A percentile compares a stretch with the other conserved stretches of the same genome.
phyloP scores from a whole-genome alignment of 2,329 filamentous ascomycete genomes.

The Colletotrichum somersetense region DNA sequence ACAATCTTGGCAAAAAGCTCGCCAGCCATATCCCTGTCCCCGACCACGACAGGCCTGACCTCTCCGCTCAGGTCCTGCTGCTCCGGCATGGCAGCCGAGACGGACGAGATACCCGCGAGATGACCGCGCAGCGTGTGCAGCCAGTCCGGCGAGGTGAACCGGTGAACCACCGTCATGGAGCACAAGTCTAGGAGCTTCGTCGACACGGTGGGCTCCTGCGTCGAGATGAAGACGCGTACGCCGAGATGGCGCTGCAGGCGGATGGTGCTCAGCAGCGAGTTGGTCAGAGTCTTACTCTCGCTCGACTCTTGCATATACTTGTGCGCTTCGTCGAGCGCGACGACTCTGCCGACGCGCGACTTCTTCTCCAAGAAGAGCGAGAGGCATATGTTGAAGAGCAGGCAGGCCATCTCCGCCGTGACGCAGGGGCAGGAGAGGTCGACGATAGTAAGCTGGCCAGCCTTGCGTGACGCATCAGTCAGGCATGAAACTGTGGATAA shows the following conservation, averaged over 20 bases:
- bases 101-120: conserved; percentile 47
- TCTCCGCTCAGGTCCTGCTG: conserved; percentile 8
- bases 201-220: conserved; percentile 81
- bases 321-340: conserved; percentile 83
- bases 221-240: conserved; percentile 77
- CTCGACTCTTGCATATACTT: conserved; percentile 75
- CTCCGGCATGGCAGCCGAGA: conserved; percentile 6
- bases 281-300: conserved; percentile 70
- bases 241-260: conserved; percentile 79
- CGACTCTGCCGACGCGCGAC: conserved; percentile 64
- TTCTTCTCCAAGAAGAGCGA: conserved; percentile 72
- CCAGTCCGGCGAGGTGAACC: conserved; percentile 67
- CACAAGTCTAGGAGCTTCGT: conserved; percentile 78
- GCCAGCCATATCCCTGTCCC: conserved; percentile 43
- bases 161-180: conserved; percentile 78
- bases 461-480: conserved; percentile 41
- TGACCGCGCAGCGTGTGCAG: conserved; percentile 47
- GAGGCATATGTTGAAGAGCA: conserved; percentile 79
- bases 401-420: conserved; percentile 74
- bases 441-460: conserved; percentile 72
- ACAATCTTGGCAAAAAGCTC: conserved; percentile 60
- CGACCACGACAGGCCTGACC: conserved; percentile 36
- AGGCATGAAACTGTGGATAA: too few relatives aligned
- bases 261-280: conserved; percentile 72
- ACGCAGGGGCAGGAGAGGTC: conserved; percentile 82